Conservation (phyloP, 2,329 filamentous ascomycete genomes). For the Hymenoscyphus repandus region DNA sequence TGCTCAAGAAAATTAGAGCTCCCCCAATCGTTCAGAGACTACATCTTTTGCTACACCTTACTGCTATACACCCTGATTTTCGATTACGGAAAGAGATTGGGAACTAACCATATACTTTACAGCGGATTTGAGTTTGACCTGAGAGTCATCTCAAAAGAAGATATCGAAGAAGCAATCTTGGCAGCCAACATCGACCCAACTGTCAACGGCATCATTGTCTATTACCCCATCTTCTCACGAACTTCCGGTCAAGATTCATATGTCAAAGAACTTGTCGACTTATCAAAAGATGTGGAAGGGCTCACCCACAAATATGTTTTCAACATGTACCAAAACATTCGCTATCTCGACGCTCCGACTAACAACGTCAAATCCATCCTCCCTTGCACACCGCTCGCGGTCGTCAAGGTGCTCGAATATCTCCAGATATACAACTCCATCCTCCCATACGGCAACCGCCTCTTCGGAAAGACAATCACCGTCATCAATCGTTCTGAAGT, state of each 20-base stretch:
- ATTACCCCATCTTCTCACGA: conserved; percentile 88
- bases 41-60: no score
- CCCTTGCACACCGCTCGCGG: conserved; percentile 90
- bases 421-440: conserved; percentile 96
- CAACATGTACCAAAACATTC: conserved; percentile 99
- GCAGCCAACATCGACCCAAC: conserved; percentile 72
- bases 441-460: conserved; percentile 82
- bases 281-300: conserved; percentile 92
- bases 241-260: conserved; percentile 87
- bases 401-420: conserved; percentile 95
- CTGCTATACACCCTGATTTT: no score
- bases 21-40: no score
- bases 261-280: conserved; percentile 86
- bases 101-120: conserved; percentile 11
- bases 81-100: no score
- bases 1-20: no score
- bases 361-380: conserved; percentile 85
- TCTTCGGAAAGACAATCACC: conserved; percentile 91
- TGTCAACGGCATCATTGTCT: conserved; percentile 89
- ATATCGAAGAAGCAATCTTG: conserved; percentile 83
- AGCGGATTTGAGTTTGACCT: conserved; percentile 90
- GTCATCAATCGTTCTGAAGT: conserved; percentile 97
- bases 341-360: conserved; percentile 76
- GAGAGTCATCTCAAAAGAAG: conserved; percentile 76
- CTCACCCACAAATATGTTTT: conserved; percentile 90